A percentile compares a stretch with the other conserved stretches of the same genome.
phyloP scores from a whole-genome alignment of 805 yeast species.

The Pichia thaimueangensis region DNA sequence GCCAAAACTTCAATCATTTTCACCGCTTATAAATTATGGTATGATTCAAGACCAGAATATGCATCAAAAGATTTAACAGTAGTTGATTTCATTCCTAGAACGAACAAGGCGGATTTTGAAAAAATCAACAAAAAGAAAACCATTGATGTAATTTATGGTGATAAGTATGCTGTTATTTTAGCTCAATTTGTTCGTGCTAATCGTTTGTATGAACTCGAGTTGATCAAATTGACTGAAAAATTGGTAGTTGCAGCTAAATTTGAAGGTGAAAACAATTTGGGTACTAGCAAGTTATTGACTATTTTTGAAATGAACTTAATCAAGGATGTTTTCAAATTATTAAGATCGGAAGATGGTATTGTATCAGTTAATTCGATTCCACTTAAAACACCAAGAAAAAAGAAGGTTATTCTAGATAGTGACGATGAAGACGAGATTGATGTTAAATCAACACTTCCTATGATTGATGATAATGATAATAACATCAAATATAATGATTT shows the following conservation, averaged over 20 bases:
- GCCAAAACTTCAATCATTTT: constrained; percentile 19
- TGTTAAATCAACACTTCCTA: background rate
- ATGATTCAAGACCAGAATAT: constrained; percentile 6
- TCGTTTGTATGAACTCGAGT: constrained; percentile 2
- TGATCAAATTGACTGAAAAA: constrained; percentile 2
- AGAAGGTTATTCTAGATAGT: background rate
- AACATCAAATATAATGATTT: too few relatives aligned
- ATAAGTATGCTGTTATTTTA: constrained; percentile 11
- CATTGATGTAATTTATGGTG: constrained; percentile 8
- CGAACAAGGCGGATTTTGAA: background rate
- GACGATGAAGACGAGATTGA: background rate
- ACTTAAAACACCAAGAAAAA: background rate
- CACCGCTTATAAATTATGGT: constrained; percentile 19
- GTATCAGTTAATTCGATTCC: constrained; percentile 7
- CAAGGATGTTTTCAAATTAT: constrained; percentile 9
- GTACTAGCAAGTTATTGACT: constrained; percentile 4
- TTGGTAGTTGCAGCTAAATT: constrained; percentile 5
- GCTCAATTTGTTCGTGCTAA: constrained; percentile 3
- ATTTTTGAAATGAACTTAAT: constrained; percentile 8
- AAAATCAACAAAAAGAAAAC: background rate
- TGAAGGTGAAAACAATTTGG: constrained; percentile 8
- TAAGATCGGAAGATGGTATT: background rate
- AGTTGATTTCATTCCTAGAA: constrained; percentile 6
- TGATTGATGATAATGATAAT: too few relatives aligned
- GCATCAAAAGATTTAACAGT: background rate